These are phyloP conservation scores for Cornus controversa DNA, from an alignment of 148 eudicot genomes.

Conservation along the genomic window DNA sequence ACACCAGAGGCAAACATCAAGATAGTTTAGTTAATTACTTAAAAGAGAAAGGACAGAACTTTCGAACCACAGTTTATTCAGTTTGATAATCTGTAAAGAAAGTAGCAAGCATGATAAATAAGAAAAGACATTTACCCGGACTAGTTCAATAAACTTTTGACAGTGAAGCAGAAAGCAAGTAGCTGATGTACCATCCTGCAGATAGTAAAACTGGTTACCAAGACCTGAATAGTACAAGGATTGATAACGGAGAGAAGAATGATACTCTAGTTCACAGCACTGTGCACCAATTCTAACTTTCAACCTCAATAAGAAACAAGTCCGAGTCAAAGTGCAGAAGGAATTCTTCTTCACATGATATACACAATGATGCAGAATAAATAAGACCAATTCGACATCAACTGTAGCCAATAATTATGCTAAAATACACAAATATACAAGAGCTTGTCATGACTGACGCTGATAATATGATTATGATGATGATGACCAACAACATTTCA, in stretches of 20 bases:
- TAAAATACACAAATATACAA: too few relatives aligned
- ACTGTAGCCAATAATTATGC: too few relatives aligned
- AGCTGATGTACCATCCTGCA: conserved; percentile 83
- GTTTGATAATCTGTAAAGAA: neutral
- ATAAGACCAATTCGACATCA: too few relatives aligned
- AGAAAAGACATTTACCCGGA: conserved; percentile 61
- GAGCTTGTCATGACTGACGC: too few relatives aligned
- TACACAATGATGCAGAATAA: neutral
- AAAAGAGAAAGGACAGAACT: neutral
- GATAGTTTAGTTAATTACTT: neutral
- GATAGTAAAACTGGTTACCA: conserved; percentile 17
- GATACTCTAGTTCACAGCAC: conserved; percentile 1
- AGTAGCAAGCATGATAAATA: conserved; percentile 5
- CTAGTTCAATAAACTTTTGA: conserved; percentile 87
- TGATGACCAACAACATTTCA: neutral
- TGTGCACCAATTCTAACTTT: neutral
- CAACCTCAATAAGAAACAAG: neutral
- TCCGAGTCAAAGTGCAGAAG: neutral
- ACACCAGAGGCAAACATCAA: neutral
- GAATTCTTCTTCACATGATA: neutral
- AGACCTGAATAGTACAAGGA: conserved; percentile 12
- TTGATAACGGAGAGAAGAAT: conserved; percentile 2
- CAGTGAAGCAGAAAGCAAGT: conserved; percentile 85
- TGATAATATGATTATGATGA: neutral
- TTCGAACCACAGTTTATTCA: neutral